Percentiles rank a stretch among this genome's conserved stretches.
Conservation (phyloP, 441 rosid genomes). For the Sinapis alba region DNA sequence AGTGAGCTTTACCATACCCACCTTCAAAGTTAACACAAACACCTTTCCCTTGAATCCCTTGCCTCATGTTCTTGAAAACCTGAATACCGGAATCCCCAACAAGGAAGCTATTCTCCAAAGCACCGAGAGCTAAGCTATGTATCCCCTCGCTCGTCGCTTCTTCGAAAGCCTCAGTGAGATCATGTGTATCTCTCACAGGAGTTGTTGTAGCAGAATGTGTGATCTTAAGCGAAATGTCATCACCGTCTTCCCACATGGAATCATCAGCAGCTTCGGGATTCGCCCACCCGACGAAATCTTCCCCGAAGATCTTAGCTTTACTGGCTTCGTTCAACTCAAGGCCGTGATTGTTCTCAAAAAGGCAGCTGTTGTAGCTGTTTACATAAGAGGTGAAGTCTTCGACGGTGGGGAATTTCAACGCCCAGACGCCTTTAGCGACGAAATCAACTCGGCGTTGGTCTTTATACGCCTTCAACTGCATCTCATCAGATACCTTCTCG, state of each 20-base stretch:
- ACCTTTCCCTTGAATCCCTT: constrained; percentile 97
- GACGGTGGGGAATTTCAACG: constrained; percentile 63
- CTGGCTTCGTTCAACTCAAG: constrained; percentile 76
- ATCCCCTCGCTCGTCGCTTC: constrained; percentile 89
- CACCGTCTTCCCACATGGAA: constrained; percentile 98
- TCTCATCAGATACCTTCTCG: constrained; percentile 62
- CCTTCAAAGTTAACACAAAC: constrained; percentile 73
- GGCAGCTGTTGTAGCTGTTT: constrained; percentile 59
- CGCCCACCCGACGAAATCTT: constrained; percentile 94
- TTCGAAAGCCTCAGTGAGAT: constrained; percentile 87
- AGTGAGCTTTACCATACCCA: constrained; percentile 44
- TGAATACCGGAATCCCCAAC: constrained; percentile 91
- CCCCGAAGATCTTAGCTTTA: constrained; percentile 78
- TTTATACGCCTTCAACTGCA: constrained; percentile 73
- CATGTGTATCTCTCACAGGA: constrained; percentile 61
- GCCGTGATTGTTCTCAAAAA: constrained; percentile 88
- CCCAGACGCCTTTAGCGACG: constrained; percentile 87
- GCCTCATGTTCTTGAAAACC: constrained; percentile 88
- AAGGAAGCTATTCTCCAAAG: constrained; percentile 92
- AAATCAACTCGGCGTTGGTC: constrained; percentile 92
- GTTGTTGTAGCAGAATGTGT: constrained; percentile 53
- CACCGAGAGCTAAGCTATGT: constrained; percentile 95
- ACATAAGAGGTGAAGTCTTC: constrained; percentile 64
- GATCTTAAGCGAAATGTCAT: constrained; percentile 61
- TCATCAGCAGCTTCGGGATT: constrained; percentile 94